Percentiles rank a stretch among this genome's conserved stretches.
Evolutionary conservation across 139 green algal genomes (phyloP).

Genomic region (Marvania coccoides): DNA sequence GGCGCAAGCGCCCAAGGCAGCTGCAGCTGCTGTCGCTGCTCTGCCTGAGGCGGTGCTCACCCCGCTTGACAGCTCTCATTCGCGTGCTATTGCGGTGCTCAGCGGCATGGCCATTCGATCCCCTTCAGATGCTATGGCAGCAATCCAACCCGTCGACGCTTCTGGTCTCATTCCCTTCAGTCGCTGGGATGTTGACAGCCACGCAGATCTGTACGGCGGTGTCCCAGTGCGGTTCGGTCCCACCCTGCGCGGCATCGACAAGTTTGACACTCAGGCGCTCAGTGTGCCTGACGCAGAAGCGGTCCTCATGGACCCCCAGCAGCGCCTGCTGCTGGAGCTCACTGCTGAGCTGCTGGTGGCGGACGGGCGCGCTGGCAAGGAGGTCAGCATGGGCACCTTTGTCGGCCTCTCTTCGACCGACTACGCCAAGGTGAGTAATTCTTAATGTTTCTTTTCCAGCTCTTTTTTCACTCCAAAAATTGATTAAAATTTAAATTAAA

Average conservation of each 20-base stretch:
- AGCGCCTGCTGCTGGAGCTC: slow-evolving; percentile 69
- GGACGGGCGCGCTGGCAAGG: not conserved
- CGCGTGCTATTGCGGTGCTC: not conserved
- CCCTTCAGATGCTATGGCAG: not conserved
- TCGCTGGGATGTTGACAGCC: slow-evolving; percentile 34
- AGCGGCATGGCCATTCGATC: not conserved
- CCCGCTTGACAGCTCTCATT: too few species aligned
- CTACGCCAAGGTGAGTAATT: slow-evolving; percentile 13
- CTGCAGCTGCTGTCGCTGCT: not conserved
- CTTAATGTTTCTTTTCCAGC: not conserved
- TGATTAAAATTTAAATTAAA: too few species aligned
- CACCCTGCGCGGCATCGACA: slow-evolving; percentile 24
- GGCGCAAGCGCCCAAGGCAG: not conserved
- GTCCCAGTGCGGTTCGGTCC: slow-evolving; percentile 30
- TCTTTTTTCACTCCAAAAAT: too few species aligned
- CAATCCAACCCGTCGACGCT: slow-evolving; percentile 6
- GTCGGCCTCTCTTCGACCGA: slow-evolving; percentile 46
- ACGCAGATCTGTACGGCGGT: slow-evolving; percentile 2
- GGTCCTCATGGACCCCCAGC: slow-evolving; percentile 69
- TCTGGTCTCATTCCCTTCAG: slow-evolving; percentile 12
- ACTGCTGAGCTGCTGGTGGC: slow-evolving; percentile 20
- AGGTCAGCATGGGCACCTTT: slow-evolving; percentile 39
- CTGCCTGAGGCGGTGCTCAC: too few species aligned
- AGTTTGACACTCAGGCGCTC: slow-evolving; percentile 50
- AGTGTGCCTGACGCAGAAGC: slow-evolving; percentile 45